Evolutionary conservation across 2,329 filamentous ascomycete genomes (phyloP).

Genomic region (Arthrobotrys conoides): DNA sequence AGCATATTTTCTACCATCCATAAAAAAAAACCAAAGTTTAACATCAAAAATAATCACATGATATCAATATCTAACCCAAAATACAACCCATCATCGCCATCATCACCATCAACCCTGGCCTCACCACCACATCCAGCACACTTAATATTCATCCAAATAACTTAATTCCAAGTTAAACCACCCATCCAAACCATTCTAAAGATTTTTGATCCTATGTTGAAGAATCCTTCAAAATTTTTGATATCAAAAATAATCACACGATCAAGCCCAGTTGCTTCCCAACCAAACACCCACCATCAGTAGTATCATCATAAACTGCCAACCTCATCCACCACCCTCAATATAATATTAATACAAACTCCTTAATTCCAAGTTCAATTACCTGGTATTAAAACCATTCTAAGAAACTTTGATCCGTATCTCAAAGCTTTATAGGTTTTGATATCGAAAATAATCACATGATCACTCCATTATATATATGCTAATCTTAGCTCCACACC

Average conservation of each 20-base stretch:
- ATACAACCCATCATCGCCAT: not conserved
- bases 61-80: no score
- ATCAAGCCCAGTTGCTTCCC: no score
- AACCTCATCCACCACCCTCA: no score
- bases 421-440: no score
- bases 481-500: no score
- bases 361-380: not conserved
- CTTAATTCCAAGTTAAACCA: not conserved
- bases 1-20: not conserved
- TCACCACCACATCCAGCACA: not conserved
- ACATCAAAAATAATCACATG: not conserved
- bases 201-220: no score
- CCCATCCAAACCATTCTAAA: not conserved
- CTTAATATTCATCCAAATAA: not conserved
- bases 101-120: not conserved
- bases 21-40: not conserved
- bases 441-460: no score
- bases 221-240: no score
- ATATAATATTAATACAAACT: not conserved
- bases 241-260: no score
- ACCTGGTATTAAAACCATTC: not conserved
- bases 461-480: no score
- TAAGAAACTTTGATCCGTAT: not conserved
- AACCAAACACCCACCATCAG: no score
- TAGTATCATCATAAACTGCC: no score